Base-by-base conservation (phyloP, 2,329 filamentous ascomycete species). In the Aspergillus viridinutans region DNA sequence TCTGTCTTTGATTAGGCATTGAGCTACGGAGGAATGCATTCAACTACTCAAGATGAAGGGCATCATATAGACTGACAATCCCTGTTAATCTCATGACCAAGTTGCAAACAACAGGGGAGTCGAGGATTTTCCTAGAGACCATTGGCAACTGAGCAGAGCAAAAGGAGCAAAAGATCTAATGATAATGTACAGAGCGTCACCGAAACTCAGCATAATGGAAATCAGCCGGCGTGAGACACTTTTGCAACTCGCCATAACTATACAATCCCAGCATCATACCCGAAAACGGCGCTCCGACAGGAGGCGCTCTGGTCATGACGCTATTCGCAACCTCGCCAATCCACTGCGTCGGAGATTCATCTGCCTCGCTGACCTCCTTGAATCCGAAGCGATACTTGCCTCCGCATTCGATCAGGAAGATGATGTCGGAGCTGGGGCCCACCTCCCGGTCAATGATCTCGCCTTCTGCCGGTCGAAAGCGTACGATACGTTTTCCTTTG, bases 201-300 rank as follows among this genome's bases (percentile, higher is more conserved):
- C 40, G n/a, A 43, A 43, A 43, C 29, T 68, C 58, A 3, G 66
- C 73, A 62, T 72, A 74, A 17, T 59, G 60, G 59, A 80, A 79
- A 52, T 79, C 75, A 0, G 77, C 77, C 1, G 76, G 76, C 3
- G 60, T 64, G 7, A 77, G 62, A 38, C 73, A 76, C 20, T 69
- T 66, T 53, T 79, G 72, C 20, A 72, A 61, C 43, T 76, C 71
- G 3, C 75, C 77, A 61, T 75, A 77, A 1, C 74, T 67, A 63
- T 80, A 80, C 12, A 80, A n/a, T 0, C 78, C 77, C 50, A 80
- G 61, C 76, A 79, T 78, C 67, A 76, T 74, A 0, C 77, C 77
- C 1, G 76, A 78, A 35, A 79, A 80, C 1, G 72, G 65, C 20
- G 70, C 70, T 0, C 77, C 77, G 9, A 78, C 65, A 0, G 70